Base-by-base conservation (phyloP, 495 filamentous ascomycete genomes). In the Durotheca rogersii region DNA sequence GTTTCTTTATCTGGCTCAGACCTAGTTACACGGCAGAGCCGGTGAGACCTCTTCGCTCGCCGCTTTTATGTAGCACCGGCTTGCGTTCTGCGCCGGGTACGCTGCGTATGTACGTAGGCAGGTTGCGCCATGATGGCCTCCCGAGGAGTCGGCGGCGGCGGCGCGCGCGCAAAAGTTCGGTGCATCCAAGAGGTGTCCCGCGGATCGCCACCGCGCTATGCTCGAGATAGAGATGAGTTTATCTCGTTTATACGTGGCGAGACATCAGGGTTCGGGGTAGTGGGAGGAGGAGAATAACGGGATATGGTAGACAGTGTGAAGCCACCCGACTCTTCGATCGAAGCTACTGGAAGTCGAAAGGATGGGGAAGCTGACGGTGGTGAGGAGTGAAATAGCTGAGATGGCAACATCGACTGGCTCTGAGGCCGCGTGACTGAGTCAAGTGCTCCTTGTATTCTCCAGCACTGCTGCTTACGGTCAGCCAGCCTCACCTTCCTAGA, bases 381-480 rank as follows among this genome's bases (percentile, higher is more conserved):
- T 43, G 10, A 35, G 38, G 18, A 47, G 11, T 38, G 19, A 43
- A 6, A 21, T 21, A 18, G 2, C 15, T 14, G 36, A 20, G n/a
- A n/a, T 32, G 7, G 7, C 17, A 6, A n/a, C 29, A 15, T 33
- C 30, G 20, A 20, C 27, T 47, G 7, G 52, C 27, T 32, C 39
- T 44, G n/a, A 38, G 0, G 6, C 33, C 31, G 33, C 10, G 18
- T n/a, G n/a, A n/a, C n/a, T n/a, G 20, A 30, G 23, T 23, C 35
- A 7, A 27, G 20, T 35, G 19, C 16, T 38, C 15, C 16, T 25
- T 32, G n/a, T n/a, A n/a, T n/a, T n/a, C 42, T 38, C 21, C 27
- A 31, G 15, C 34, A 31, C 23, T 19, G 48, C 39, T 53, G 33
- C 54, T 58, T 48, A 49, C 16, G n/a, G n/a, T n/a, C n/a, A n/a